Conservation (phyloP, 805 yeast species). For the Cyberlindnera petersonii region DNA sequence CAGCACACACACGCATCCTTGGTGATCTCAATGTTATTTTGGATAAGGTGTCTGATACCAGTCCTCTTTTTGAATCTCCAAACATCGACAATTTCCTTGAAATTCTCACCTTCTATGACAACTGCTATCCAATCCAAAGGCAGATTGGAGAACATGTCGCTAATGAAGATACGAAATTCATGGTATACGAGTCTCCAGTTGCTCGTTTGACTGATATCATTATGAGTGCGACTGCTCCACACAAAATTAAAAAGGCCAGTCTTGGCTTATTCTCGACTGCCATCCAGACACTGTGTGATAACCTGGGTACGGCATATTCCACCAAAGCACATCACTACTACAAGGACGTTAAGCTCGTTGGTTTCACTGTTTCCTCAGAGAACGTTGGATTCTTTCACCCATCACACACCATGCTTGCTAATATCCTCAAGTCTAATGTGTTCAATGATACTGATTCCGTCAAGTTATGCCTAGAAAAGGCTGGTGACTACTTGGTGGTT, state of each 20-base stretch:
- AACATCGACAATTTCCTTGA: constrained; percentile 28
- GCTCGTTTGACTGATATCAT: constrained; percentile 41
- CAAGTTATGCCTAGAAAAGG: constrained; percentile 12
- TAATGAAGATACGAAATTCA: constrained; percentile 48
- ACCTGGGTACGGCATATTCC: background rate
- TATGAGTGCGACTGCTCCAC: constrained; percentile 29
- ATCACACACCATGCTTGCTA: constrained; percentile 50
- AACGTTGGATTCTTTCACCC: constrained; percentile 58
- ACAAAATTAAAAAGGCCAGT: constrained; percentile 3
- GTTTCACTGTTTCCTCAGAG: constrained; percentile 44
- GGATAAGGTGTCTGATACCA: constrained; percentile 30
- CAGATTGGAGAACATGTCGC: constrained; percentile 69
- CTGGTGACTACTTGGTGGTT: constrained; percentile 39
- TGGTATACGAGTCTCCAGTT: constrained; percentile 46
- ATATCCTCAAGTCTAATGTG: constrained; percentile 5
- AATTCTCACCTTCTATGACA: constrained; percentile 50
- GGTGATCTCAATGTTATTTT: constrained; percentile 19
- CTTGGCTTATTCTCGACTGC: constrained; percentile 2
- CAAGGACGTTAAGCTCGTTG: constrained; percentile 29
- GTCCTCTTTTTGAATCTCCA: constrained; percentile 28
- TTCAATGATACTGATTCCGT: constrained; percentile 1
- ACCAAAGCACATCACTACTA: constrained; percentile 14
- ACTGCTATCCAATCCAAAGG: constrained; percentile 51
- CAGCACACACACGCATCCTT: constrained; percentile 14
- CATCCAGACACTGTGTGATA: constrained; percentile 1